Evolutionary conservation across 805 yeast genomes (phyloP).

Genomic region (Monosporozyma siamensis): DNA sequence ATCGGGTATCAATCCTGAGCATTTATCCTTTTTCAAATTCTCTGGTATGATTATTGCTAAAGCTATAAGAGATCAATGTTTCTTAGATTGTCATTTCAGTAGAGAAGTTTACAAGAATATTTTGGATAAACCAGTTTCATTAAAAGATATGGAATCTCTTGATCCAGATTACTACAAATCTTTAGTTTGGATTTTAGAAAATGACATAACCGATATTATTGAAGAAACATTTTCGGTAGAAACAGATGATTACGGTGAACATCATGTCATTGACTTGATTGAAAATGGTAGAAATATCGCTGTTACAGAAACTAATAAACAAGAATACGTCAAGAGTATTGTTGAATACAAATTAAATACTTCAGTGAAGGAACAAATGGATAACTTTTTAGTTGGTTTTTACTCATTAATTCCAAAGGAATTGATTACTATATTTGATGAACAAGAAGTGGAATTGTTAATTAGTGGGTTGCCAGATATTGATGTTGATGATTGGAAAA

Average conservation of each 20-base stretch:
- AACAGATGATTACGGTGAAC: constrained; percentile 88
- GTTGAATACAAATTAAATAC: constrained; percentile 80
- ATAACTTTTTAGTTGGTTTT: constrained; percentile 76
- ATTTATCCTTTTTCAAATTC: constrained; percentile 83
- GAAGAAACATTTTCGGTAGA: constrained; percentile 92
- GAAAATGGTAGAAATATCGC: constrained; percentile 75
- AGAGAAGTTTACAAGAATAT: constrained; percentile 88
- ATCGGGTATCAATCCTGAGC: constrained; percentile 89
- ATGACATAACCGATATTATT: constrained; percentile 90
- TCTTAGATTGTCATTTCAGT: constrained; percentile 88
- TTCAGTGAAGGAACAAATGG: constrained; percentile 82
- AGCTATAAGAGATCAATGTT: constrained; percentile 79
- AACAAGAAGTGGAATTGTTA: constrained; percentile 85
- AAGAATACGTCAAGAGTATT: constrained; percentile 75
- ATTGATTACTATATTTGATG: constrained; percentile 79
- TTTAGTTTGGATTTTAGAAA: constrained; percentile 89
- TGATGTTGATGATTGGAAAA: constrained; percentile 93
- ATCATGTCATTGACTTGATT: constrained; percentile 69
- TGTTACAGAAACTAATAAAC: constrained; percentile 85
- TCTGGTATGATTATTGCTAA: constrained; percentile 92
- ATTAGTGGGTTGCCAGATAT: constrained; percentile 94
- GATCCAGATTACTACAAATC: constrained; percentile 91
- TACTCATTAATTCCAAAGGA: constrained; percentile 83
- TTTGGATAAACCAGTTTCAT: constrained; percentile 66
- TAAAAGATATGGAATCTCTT: constrained; percentile 89